Percentiles rank a stretch among this genome's conserved stretches.
phyloP scores from a whole-genome alignment of 2,329 filamentous ascomycete species.

The Fusarium humuli region DNA sequence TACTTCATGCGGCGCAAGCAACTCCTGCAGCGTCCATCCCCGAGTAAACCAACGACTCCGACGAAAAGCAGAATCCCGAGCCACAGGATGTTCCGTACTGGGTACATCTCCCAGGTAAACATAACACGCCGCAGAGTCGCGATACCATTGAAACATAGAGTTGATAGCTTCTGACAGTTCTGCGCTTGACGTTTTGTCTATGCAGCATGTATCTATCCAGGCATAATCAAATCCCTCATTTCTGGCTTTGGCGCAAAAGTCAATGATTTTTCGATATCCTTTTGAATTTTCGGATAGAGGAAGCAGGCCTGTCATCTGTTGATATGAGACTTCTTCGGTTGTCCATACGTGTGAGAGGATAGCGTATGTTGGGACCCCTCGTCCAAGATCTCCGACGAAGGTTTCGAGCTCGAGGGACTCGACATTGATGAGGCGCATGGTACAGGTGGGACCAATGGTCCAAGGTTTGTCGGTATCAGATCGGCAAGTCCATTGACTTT shows the following conservation, averaged over 20 bases:
- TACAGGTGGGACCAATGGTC: rapidly evolving
- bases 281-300: neutral
- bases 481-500: rapidly evolving
- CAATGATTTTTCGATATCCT: constrained; percentile 19
- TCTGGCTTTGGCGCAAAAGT: constrained; percentile 12
- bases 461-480: rapidly evolving
- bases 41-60: constrained; percentile 19
- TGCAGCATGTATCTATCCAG: constrained; percentile 22
- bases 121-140: constrained; percentile 10
- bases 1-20: constrained; percentile 19
- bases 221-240: constrained; percentile 23
- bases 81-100: neutral
- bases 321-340: neutral
- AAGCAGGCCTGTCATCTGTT: neutral
- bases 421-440: constrained; percentile 25
- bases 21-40: constrained; percentile 16
- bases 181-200: constrained; percentile 24
- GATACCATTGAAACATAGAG: constrained; percentile 20
- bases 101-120: constrained; percentile 7
- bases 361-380: constrained; percentile 3
- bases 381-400: constrained; percentile 9
- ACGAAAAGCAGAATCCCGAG: neutral
- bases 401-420: constrained; percentile 15
- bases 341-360: constrained; percentile 27
- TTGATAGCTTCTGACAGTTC: constrained; percentile 19